A percentile compares a stretch with the other conserved stretches of the same genome.
These are phyloP conservation scores for Neurospora pannonica DNA, from an alignment of 495 filamentous ascomycete species.

Conservation along the genomic window DNA sequence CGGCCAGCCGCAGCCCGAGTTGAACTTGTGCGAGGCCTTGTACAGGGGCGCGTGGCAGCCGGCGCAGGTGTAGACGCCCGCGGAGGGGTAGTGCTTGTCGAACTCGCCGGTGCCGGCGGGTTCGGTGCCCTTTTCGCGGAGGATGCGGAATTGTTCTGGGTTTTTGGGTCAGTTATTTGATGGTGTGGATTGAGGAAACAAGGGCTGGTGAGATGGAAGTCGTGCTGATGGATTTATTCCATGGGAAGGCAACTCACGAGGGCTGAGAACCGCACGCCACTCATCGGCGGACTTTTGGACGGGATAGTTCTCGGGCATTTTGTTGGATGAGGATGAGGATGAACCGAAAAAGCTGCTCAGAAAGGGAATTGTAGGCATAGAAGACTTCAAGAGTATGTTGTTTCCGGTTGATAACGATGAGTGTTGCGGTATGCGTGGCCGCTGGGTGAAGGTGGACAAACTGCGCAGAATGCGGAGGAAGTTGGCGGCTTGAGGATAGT, in stretches of 20 bases:
- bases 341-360: slow-evolving; percentile 66
- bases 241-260: slow-evolving; percentile 41
- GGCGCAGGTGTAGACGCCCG: slow-evolving; percentile 75
- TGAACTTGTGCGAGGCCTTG: slow-evolving; percentile 85
- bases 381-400: slow-evolving; percentile 24
- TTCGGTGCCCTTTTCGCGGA: slow-evolving; percentile 89
- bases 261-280: slow-evolving; percentile 77
- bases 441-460: slow-evolving; percentile 27
- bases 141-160: slow-evolving; percentile 84
- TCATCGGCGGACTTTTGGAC: slow-evolving; percentile 70
- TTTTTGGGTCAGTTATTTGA: not conserved
- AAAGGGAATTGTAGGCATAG: slow-evolving; percentile 68
- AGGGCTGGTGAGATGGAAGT: not conserved
- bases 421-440: slow-evolving; percentile 6
- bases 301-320: slow-evolving; percentile 59
- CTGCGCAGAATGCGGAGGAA: slow-evolving; percentile 42
- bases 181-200: slow-evolving; percentile 1
- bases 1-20: slow-evolving; percentile 93
- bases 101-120: slow-evolving; percentile 68
- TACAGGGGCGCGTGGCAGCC: slow-evolving; percentile 85
- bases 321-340: slow-evolving; percentile 37
- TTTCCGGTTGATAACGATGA: not conserved
- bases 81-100: slow-evolving; percentile 68
- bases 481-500: slow-evolving; percentile 34
- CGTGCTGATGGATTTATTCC: not conserved